Evolutionary conservation across 169 alveolate genomes (phyloP).

Genomic region (Eimeria sp.): DNA sequence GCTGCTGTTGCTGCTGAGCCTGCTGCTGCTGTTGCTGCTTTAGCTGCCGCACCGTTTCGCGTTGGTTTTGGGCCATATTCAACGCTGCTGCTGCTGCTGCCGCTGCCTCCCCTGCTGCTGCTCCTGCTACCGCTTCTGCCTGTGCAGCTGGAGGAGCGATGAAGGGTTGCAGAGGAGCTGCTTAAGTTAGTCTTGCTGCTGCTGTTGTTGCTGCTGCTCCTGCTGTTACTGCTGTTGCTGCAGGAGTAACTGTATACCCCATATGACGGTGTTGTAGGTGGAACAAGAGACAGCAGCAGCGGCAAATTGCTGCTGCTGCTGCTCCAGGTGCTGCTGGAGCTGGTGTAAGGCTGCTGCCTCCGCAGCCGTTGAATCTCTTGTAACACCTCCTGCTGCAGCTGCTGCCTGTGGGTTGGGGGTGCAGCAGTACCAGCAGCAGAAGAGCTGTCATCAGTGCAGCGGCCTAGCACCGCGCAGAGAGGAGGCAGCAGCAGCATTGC

Average conservation of each 20-base stretch:
- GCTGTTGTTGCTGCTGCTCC: background rate
- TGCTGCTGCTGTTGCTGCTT: background rate
- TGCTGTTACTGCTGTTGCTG: constrained; percentile 12
- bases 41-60: background rate
- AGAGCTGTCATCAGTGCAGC: constrained; percentile 1
- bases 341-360: background rate
- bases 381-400: constrained; percentile 62
- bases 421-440: constrained; percentile 52
- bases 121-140: background rate
- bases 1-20: background rate
- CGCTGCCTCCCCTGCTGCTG: constrained; percentile 2
- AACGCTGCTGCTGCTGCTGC: constrained; percentile 13
- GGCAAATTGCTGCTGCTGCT: constrained; percentile 5
- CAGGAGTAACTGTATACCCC: constrained; percentile 32
- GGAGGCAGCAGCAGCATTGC: constrained; percentile 50
- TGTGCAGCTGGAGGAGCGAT: background rate
- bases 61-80: background rate
- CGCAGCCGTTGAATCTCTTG: constrained; percentile 18
- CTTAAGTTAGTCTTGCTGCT: too few species aligned
- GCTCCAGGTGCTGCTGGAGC: constrained; percentile 42
- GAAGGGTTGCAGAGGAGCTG: background rate
- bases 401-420: background rate
- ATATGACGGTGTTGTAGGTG: background rate
- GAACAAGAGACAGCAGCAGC: background rate
- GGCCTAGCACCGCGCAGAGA: background rate